Conservation (phyloP, 225 moss, liverwort and hornwort genomes). For the Marchantia paleacea region DNA sequence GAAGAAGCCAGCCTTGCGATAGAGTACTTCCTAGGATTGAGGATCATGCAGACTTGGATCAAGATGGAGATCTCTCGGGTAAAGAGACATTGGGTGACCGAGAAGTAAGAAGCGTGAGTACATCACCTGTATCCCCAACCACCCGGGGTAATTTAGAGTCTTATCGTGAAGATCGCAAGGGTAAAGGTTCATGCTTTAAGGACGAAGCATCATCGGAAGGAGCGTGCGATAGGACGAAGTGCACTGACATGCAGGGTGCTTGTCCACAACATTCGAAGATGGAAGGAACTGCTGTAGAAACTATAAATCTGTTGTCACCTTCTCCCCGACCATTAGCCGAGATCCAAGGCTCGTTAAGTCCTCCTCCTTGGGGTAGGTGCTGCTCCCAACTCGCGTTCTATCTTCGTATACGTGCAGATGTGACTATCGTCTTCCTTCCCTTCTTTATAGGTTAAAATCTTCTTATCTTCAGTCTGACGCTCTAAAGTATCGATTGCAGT, state of each 20-base stretch:
- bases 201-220: constrained; percentile 18
- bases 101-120: background rate
- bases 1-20: constrained; percentile 16
- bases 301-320: constrained; percentile 21
- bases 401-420: background rate
- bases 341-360: constrained; percentile 27
- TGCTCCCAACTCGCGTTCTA: background rate
- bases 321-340: constrained; percentile 19
- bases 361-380: constrained; percentile 43
- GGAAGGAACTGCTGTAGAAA: constrained; percentile 22
- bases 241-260: background rate
- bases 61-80: background rate
- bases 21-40: background rate
- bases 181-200: background rate
- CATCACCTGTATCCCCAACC: background rate
- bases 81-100: background rate
- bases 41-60: background rate
- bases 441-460: background rate
- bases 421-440: background rate
- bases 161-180: background rate
- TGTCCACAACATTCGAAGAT: constrained; percentile 16
- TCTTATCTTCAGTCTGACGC: background rate
- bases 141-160: background rate
- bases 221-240: background rate
- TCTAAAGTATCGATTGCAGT: constrained; percentile 2